These are phyloP conservation scores for Moniliella sp. DNA, from an alignment of 1,284 basidiomycete genomes.

Conservation along the genomic window DNA sequence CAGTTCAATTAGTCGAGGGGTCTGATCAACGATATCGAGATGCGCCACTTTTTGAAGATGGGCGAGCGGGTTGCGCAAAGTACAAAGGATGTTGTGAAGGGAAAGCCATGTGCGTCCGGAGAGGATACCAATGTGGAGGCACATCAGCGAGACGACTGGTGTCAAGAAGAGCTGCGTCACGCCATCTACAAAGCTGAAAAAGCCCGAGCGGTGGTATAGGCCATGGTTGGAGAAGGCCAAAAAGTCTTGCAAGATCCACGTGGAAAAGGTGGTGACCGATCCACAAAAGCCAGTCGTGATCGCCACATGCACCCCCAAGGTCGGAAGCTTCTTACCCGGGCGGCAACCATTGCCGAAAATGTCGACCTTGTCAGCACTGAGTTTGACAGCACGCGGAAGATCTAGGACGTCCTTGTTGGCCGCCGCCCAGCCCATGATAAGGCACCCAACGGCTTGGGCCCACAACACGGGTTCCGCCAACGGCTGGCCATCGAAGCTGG, in stretches of 20 bases:
- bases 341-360: background rate
- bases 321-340: constrained; percentile 35
- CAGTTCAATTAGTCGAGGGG: too few relatives aligned
- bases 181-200: too few relatives aligned
- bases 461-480: constrained; percentile 56
- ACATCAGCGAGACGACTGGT: too few relatives aligned
- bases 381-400: too few relatives aligned
- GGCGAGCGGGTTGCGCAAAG: too few relatives aligned
- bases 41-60: too few relatives aligned
- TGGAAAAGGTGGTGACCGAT: constrained; percentile 81
- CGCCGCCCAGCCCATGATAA: constrained; percentile 56
- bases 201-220: background rate
- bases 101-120: too few relatives aligned
- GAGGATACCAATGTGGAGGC: too few relatives aligned
- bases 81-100: too few relatives aligned
- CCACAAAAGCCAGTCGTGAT: constrained; percentile 85
- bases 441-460: constrained; percentile 67
- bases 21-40: too few relatives aligned
- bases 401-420: constrained; percentile 1
- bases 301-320: constrained; percentile 60
- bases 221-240: constrained; percentile 56
- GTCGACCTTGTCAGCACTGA: background rate
- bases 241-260: constrained; percentile 78
- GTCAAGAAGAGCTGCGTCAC: too few relatives aligned
- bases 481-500: constrained; percentile 49